Conservation (phyloP, 805 yeast genomes). For the Yueomyces sp. region DNA sequence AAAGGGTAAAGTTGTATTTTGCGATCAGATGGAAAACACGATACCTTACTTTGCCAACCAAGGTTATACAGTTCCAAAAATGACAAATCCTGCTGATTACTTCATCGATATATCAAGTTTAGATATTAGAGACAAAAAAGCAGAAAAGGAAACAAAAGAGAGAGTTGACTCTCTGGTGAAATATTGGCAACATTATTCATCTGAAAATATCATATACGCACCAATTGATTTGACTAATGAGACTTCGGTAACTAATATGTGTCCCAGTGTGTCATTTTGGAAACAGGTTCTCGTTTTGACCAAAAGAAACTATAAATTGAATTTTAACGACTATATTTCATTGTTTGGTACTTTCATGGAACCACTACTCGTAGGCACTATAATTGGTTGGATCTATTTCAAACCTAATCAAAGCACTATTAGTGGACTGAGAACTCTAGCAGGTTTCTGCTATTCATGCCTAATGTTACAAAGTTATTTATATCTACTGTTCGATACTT, state of each 20-base stretch:
- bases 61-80: conserved; percentile 32
- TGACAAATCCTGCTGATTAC: conserved; percentile 50
- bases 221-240: conserved; percentile 6
- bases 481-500: conserved; percentile 43
- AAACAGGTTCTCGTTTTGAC: conserved; percentile 33
- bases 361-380: conserved; percentile 41
- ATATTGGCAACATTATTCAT: conserved; percentile 25
- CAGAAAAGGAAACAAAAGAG: conserved; percentile 23
- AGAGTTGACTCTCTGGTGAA: conserved; percentile 25
- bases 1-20: conserved; percentile 42
- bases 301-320: conserved; percentile 32
- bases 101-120: conserved; percentile 44
- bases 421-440: conserved; percentile 52
- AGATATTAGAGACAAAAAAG: conserved; percentile 31
- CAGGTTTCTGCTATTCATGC: conserved; percentile 40
- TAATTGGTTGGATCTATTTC: conserved; percentile 69
- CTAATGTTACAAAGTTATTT: conserved; percentile 43
- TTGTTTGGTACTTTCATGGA: conserved; percentile 30
- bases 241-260: conserved; percentile 14
- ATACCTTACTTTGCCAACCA: conserved; percentile 36
- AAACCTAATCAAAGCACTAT: conserved; percentile 29
- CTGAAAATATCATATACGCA: neutral
- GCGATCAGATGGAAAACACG: conserved; percentile 33
- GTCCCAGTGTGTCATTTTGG: conserved; percentile 26
- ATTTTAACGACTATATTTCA: conserved; percentile 39